Evolutionary conservation across 73 alveolate genomes (phyloP).

Genomic region (Tetrahymena malaccensis): DNA sequence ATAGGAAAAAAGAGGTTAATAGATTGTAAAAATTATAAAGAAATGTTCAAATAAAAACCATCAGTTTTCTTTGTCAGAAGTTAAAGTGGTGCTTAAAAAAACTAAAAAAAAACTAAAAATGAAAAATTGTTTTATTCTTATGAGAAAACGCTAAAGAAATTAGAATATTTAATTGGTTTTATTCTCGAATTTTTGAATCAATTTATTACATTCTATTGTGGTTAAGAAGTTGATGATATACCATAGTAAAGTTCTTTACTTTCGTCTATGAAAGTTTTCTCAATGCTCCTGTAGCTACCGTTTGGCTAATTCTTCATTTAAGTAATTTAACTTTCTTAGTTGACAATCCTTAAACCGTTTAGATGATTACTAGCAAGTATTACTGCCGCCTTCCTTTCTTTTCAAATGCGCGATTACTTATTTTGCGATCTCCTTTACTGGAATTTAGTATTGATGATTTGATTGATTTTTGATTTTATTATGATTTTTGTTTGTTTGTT

Average conservation of each 20-base stretch:
- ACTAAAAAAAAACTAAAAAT: not conserved
- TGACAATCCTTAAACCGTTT: not conserved
- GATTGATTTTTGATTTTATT: not conserved
- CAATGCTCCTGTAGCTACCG: not conserved
- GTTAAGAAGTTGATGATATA: not conserved
- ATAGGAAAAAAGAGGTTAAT: not conserved
- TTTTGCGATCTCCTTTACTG: not conserved
- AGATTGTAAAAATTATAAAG: not conserved
- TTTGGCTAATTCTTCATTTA: not conserved
- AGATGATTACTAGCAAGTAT: not conserved
- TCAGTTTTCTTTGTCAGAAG: not conserved
- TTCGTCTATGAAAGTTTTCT: not conserved
- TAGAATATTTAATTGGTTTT: not conserved
- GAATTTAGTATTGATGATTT: not conserved
- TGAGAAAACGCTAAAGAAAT: not conserved
- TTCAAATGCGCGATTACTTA: not conserved
- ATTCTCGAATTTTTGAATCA: not conserved
- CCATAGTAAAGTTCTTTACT: not conserved
- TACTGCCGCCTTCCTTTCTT: not conserved
- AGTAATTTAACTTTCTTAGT: not conserved
- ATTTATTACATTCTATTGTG: not conserved
- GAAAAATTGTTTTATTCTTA: not conserved
- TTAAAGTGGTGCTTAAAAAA: not conserved
- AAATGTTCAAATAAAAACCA: not conserved
- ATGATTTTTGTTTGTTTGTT: not conserved